Conservation (phyloP, 1,284 basidiomycete species). For the Melampsora americana region DNA sequence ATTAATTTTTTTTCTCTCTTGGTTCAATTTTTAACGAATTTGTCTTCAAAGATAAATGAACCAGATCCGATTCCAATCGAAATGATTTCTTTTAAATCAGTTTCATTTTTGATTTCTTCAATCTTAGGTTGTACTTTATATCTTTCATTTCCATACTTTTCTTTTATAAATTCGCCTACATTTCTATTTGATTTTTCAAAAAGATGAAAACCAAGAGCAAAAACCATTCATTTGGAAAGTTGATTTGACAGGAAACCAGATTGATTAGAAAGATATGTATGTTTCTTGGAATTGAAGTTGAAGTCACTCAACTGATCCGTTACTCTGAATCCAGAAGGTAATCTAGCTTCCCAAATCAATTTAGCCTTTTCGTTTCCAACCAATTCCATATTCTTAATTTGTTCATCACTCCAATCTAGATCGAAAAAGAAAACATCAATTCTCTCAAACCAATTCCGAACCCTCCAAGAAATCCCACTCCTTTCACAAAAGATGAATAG, state of each 20-base stretch:
- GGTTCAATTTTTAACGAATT: no score
- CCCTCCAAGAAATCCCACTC: not conserved
- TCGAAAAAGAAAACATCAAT: not conserved
- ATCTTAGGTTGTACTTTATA: not conserved
- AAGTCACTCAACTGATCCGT: constrained; percentile 53
- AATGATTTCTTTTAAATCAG: not conserved
- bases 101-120: not conserved
- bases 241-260: not conserved
- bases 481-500: not conserved
- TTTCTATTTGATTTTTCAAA: not conserved
- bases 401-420: constrained; percentile 55
- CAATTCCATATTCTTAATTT: constrained; percentile 52
- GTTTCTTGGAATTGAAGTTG: not conserved
- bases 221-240: not conserved
- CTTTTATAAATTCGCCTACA: not conserved
- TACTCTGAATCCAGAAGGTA: constrained; percentile 47
- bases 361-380: constrained; percentile 57
- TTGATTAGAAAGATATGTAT: not conserved
- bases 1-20: no score
- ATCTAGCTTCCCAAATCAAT: constrained; percentile 54
- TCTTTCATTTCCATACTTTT: not conserved
- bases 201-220: not conserved
- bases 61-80: not conserved
- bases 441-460: no score
- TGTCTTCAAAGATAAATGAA: not conserved